A percentile compares a stretch with the other conserved stretches of the same genome.
These are phyloP conservation scores for Amniculicola lignicola DNA, from an alignment of 495 filamentous ascomycete genomes.

Conservation along the genomic window DNA sequence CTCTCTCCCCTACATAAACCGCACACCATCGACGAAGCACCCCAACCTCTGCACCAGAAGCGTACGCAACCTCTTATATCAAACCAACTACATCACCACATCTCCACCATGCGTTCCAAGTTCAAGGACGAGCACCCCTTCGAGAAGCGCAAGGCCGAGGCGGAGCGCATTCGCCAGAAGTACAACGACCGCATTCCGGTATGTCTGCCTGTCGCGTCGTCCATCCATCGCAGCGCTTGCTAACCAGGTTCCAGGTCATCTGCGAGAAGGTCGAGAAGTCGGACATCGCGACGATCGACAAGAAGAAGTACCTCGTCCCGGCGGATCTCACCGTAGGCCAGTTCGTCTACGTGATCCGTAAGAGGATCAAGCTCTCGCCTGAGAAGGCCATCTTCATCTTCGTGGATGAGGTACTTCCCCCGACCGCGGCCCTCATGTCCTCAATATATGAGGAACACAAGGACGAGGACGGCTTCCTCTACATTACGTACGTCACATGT, in stretches of 20 bases:
- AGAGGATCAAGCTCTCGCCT: constrained; percentile 98
- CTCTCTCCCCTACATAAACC: constrained; percentile 16
- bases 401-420: constrained; percentile 96
- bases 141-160: constrained; percentile 99
- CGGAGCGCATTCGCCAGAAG: constrained; percentile 98
- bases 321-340: constrained; percentile 97
- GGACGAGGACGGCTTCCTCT: constrained; percentile 59
- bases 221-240: background rate
- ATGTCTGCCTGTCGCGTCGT: constrained; percentile 46
- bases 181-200: constrained; percentile 98
- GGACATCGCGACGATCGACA: constrained; percentile 99
- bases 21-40: background rate
- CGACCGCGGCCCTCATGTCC: constrained; percentile 97
- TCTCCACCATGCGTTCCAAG: constrained; percentile 75
- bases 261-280: constrained; percentile 99
- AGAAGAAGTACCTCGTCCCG: constrained; percentile 99
- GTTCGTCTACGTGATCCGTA: constrained; percentile 99
- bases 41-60: constrained; percentile 5
- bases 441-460: constrained; percentile 99
- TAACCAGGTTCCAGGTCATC: constrained; percentile 67
- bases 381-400: constrained; percentile 99
- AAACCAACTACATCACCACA: constrained; percentile 4
- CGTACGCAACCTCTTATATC: background rate
- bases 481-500: constrained; percentile 63
- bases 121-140: constrained; percentile 99